Percentiles rank a stretch among this genome's conserved stretches.
These are phyloP conservation scores for Rhytidiadelphus loreus DNA, from an alignment of 225 moss, liverwort and hornwort species.

Conservation along the genomic window DNA sequence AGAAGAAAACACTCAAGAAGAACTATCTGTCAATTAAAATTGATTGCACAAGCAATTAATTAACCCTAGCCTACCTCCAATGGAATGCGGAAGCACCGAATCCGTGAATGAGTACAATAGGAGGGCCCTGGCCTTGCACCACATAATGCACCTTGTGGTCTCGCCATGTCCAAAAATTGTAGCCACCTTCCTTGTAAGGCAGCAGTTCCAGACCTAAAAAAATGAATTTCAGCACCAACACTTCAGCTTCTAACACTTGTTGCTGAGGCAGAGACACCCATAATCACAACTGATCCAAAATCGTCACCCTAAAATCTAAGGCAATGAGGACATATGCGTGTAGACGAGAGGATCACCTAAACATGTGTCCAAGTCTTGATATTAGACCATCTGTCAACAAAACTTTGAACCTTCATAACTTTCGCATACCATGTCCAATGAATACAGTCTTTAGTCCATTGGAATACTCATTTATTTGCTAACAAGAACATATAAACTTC, in stretches of 20 bases:
- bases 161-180: slow-evolving; percentile 91
- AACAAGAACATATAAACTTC: background rate
- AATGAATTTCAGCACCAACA: background rate
- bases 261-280: background rate
- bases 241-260: background rate
- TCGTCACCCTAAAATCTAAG: background rate
- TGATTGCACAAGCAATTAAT: background rate
- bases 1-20: background rate
- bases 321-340: background rate
- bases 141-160: slow-evolving; percentile 89
- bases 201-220: slow-evolving; percentile 42
- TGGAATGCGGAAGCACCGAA: slow-evolving; percentile 93
- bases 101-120: slow-evolving; percentile 87
- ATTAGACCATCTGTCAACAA: background rate
- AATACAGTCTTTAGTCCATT: background rate
- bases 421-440: background rate
- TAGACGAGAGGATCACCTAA: background rate
- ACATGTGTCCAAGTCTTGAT: background rate
- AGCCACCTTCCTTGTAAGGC: slow-evolving; percentile 71
- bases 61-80: slow-evolving; percentile 47
- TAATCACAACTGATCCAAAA: background rate
- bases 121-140: slow-evolving; percentile 78
- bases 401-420: background rate
- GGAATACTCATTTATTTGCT: background rate
- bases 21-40: background rate